Evolutionary conservation across 768 basidiomycete species (phyloP).

Genomic region (Tricholoma sp.): DNA sequence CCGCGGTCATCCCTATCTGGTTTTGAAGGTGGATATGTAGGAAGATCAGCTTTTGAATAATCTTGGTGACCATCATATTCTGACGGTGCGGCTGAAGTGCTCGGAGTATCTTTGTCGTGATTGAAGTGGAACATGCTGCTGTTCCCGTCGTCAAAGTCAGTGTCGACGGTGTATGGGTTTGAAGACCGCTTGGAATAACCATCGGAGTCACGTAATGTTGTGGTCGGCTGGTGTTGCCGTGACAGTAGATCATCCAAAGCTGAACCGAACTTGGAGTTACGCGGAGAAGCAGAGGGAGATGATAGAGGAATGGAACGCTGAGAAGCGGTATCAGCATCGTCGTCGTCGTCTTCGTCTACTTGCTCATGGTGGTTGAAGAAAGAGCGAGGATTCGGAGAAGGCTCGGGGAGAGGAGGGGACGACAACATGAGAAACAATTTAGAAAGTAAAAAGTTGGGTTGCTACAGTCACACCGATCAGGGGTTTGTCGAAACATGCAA

Average conservation of each 20-base stretch:
- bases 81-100: slow-evolving; percentile 48
- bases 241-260: slow-evolving; percentile 15
- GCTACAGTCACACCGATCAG: neutral
- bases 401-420: neutral
- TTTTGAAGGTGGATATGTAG: slow-evolving; percentile 59
- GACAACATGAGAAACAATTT: neutral
- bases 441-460: neutral
- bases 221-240: slow-evolving; percentile 6
- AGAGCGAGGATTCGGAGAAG: slow-evolving; percentile 22
- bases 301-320: slow-evolving; percentile 74
- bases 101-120: slow-evolving; percentile 40
- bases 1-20: slow-evolving; percentile 40
- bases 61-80: slow-evolving; percentile 25
- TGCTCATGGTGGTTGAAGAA: slow-evolving; percentile 17
- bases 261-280: slow-evolving; percentile 22
- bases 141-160: slow-evolving; percentile 48
- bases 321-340: slow-evolving; percentile 73
- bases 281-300: slow-evolving; percentile 54
- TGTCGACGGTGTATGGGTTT: slow-evolving; percentile 43
- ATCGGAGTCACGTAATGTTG: slow-evolving; percentile 15
- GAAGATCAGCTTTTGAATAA: slow-evolving; percentile 28
- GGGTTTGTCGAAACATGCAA: slow-evolving; percentile 4
- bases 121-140: slow-evolving; percentile 45
- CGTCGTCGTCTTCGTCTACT: slow-evolving; percentile 35
- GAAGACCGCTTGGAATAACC: slow-evolving; percentile 37